Base-by-base conservation (phyloP, 179 eudicot genomes). In the Monotropa hypopitys region DNA sequence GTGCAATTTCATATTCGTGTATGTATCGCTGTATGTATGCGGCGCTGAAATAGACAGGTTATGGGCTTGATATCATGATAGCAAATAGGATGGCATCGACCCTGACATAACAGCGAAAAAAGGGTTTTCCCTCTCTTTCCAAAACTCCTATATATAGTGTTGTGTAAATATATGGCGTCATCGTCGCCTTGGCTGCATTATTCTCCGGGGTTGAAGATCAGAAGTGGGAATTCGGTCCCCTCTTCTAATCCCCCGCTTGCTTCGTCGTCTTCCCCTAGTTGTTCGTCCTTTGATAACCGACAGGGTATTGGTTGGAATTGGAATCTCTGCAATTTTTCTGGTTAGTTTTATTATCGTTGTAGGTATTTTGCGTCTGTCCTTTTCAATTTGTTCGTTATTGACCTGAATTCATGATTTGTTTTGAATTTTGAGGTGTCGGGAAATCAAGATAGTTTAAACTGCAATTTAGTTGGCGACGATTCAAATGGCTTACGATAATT, bases 211-310 rank as follows among this genome's bases (percentile, higher is more conserved):
- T 23, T 86, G 70, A 80, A 74, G 74, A 73, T 33, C 62, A 72
- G n/a, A 28, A 77, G 59, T 49, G 57, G 57, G 1, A 35, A 71
- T 70, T 56, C 45, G 15, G 40, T 9, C 33, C 50, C 59, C 15
- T 78, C 65, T 21, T 56, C 83, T 43, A 65, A 79, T 50, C 67
- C 75, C 13, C 40, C 77, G 1, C 51, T 84, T 7, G 76, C 83
- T 2, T 81, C 87, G 0, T 76, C 88, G 0, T 82, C 90, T 15
- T 84, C 85, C 13, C 84, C 83, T 76, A 80, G 73, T 72, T 83
- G 77, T 77, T 85, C 91, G 11, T 78, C 83, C 13, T 81, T 33
- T 23, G 76, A 70, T 76, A 53, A 51, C 15, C 70, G 78, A 32
- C 78, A 63, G 20, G 70, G 74, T 11, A 56, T 72, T 3, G 32